Evolutionary conservation across 257 asterid species (phyloP).

Genomic region (Lycium barbarum): DNA sequence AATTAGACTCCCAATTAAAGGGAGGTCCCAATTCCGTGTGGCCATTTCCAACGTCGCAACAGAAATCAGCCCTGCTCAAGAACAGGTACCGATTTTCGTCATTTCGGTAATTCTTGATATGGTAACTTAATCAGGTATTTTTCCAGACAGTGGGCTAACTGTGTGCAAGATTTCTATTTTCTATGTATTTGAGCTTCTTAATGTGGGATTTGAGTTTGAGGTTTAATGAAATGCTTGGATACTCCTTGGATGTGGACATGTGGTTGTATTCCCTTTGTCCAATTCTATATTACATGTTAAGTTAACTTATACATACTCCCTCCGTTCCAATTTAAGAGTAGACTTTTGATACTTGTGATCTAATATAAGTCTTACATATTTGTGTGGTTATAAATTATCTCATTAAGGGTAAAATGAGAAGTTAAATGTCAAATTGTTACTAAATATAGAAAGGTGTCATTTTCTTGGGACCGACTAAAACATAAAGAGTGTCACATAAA

Average conservation of each 20-base stretch:
- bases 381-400: no score
- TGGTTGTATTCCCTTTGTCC: neutral
- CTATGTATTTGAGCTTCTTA: neutral
- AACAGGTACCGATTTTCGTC: slow-evolving; percentile 46
- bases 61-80: slow-evolving; percentile 66
- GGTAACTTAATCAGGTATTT: slow-evolving; percentile 24
- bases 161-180: neutral
- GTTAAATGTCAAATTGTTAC: no score
- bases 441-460: no score
- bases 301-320: neutral
- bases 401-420: no score
- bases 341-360: no score
- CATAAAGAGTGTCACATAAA: no score
- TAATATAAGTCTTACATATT: no score
- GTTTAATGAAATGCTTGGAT: neutral
- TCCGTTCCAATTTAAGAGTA: no score
- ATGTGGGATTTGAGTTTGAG: neutral
- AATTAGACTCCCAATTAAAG: slow-evolving; percentile 55
- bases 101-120: neutral
- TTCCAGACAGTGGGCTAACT: neutral
- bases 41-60: slow-evolving; percentile 79
- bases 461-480: no score
- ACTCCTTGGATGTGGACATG: neutral
- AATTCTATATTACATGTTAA: neutral
- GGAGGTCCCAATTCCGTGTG: slow-evolving; percentile 57